Percentiles rank a stretch among this genome's conserved stretches.
Conservation (phyloP, 148 eudicot species). For the Linanthus parryae region DNA sequence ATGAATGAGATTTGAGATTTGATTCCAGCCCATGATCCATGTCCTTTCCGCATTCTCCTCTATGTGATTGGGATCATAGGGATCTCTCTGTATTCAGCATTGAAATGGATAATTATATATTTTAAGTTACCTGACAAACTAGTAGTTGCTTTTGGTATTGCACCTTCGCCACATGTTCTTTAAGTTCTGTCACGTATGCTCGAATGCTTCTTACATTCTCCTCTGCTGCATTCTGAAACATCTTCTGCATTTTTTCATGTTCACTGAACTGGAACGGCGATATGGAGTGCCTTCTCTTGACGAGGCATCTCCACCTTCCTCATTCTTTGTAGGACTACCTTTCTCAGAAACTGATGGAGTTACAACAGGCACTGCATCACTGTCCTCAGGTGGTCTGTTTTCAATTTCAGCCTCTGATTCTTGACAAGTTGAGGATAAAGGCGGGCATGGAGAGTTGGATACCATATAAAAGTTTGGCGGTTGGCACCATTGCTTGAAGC, state of each 20-base stretch:
- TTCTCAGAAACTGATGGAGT: conserved; percentile 35
- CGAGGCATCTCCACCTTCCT: conserved; percentile 55
- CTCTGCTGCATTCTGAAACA: conserved; percentile 90
- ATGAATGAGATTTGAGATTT: no score
- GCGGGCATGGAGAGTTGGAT: conserved; percentile 90
- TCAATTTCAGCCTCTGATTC: conserved; percentile 55
- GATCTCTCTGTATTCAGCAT: no score
- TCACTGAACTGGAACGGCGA: conserved; percentile 68
- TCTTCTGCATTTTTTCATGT: conserved; percentile 88
- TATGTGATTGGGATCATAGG: no score
- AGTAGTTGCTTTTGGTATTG: conserved; percentile 85
- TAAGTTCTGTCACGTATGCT: conserved; percentile 74
- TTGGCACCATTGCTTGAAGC: conserved; percentile 55
- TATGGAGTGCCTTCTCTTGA: conserved; percentile 76
- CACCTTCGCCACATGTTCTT: conserved; percentile 78
- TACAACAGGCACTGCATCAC: conserved; percentile 25
- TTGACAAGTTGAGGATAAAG: conserved; percentile 44
- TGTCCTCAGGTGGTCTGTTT: conserved; percentile 46
- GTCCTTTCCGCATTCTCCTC: no score
- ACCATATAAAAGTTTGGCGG: conserved; percentile 41
- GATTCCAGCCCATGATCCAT: no score
- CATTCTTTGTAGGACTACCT: conserved; percentile 53
- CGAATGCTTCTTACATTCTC: conserved; percentile 79
- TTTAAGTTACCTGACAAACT: conserved; percentile 88
- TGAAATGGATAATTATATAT: no score